Percentiles rank a stretch among this genome's conserved stretches.
Evolutionary conservation across 345 rosid species (phyloP).

Genomic region (Eucalyptus tenuipes): DNA sequence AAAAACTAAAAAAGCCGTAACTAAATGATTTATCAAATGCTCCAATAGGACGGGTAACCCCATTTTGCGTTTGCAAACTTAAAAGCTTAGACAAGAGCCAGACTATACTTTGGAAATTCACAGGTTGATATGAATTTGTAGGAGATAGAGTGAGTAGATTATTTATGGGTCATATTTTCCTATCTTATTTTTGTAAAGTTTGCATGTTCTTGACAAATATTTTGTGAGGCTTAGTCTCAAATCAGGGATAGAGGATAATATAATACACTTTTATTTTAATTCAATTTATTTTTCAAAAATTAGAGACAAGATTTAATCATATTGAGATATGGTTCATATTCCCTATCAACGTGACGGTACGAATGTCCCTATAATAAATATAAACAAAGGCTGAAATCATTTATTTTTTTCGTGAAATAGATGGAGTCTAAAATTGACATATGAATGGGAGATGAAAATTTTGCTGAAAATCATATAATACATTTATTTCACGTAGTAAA

Average conservation of each 20-base stretch:
- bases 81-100: not conserved
- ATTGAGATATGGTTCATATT: too few relatives aligned
- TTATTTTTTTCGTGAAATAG: too few relatives aligned
- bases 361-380: too few relatives aligned
- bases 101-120: not conserved
- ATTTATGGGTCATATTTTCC: not conserved
- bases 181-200: not conserved
- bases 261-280: not conserved
- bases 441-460: not conserved
- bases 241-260: not conserved
- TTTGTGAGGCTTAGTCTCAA: not conserved
- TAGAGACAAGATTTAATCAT: not conserved
- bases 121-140: not conserved
- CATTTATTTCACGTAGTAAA: not conserved
- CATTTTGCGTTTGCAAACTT: not conserved
- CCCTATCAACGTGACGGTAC: accelerated
- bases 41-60: not conserved
- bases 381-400: too few relatives aligned
- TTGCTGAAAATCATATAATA: not conserved
- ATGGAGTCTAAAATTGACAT: too few relatives aligned
- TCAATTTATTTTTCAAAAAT: not conserved
- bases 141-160: not conserved
- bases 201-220: not conserved
- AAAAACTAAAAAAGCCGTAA: not conserved
- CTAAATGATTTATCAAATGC: not conserved